These are phyloP conservation scores for Acacia pycnantha DNA, from an alignment of 331 rosid species.

Conservation along the genomic window DNA sequence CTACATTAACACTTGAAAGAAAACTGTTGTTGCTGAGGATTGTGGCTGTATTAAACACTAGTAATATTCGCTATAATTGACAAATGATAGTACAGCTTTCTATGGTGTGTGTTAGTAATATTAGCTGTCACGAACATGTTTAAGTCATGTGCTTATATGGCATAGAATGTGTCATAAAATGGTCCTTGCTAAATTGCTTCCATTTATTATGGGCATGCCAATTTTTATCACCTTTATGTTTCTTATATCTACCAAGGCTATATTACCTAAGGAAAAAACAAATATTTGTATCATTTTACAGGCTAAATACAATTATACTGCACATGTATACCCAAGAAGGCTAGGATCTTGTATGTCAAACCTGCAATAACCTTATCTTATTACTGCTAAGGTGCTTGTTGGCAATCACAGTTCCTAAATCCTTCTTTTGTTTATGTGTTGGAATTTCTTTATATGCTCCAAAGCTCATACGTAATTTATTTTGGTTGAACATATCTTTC, in stretches of 20 bases:
- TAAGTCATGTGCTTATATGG: conserved; percentile 6
- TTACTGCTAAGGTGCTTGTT: conserved; percentile 16
- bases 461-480: background rate
- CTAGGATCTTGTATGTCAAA: conserved; percentile 13
- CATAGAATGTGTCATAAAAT: background rate
- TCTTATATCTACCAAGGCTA: background rate
- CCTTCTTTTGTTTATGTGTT: conserved; percentile 15
- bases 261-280: background rate
- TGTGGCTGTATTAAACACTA: background rate
- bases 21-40: background rate
- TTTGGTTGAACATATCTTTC: conserved; percentile 5
- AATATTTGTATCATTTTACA: conserved; percentile 4
- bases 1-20: background rate
- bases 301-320: background rate
- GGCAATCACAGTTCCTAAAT: conserved; percentile 1
- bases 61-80: background rate
- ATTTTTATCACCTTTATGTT: conserved; percentile 7
- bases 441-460: conserved; percentile 25
- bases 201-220: background rate
- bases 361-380: conserved; percentile 3
- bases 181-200: background rate
- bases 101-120: background rate
- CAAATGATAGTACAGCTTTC: background rate
- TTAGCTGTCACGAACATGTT: background rate
- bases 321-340: conserved; percentile 24